Evolutionary conservation across 768 basidiomycete species (phyloP), one percentile per base, ranked within the genome.

Genomic region (Kondoa malvinella): DNA sequence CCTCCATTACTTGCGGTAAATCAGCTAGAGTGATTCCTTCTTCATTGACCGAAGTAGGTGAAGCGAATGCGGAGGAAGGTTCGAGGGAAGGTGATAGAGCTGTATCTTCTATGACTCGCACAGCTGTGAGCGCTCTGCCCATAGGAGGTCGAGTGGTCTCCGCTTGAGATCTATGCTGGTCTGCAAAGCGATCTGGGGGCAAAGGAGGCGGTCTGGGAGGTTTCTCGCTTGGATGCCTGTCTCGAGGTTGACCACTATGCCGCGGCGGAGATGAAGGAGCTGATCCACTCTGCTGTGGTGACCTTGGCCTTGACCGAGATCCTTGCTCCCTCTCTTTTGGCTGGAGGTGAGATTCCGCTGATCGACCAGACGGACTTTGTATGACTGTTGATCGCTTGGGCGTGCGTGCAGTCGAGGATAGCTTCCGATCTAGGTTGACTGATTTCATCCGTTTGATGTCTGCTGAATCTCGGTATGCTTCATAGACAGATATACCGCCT

Each of bases 371-470:
- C 56, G 95, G 95, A 73, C 88, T 90, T 77, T 99, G 94, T 62
- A 99, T 86, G 56, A 99, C 86, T 4, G 89, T 97, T 29, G 94
- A 95, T 40, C 92, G 86, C 77, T 89, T 92, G 3, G 94, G 90
- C 67, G 94, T 75, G 59, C 87, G 84, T 30, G 95, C 90, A 1
- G 90, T 94, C 62, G 73, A 74, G 32, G 92, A 95, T 56, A 94
- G 80, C 76, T 97, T 97, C 66, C 95, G 87, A 77, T 96, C 91
- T 34, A 99, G 82, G 77, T 92, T 88, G 56, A 90, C 88, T 12
- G 89, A 88, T 78, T 90, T 92, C 84, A 96, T 87, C 34, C 89
- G 84, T 84, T 94, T 90, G 76, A 92, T 89, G 71, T 95, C 92
- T 72, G 80, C 83, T 33, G 88, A 87, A 74, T 88, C 88, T 31